Base-by-base conservation (phyloP, 225 moss, liverwort and hornwort species). In the Anthoceros angustus region DNA sequence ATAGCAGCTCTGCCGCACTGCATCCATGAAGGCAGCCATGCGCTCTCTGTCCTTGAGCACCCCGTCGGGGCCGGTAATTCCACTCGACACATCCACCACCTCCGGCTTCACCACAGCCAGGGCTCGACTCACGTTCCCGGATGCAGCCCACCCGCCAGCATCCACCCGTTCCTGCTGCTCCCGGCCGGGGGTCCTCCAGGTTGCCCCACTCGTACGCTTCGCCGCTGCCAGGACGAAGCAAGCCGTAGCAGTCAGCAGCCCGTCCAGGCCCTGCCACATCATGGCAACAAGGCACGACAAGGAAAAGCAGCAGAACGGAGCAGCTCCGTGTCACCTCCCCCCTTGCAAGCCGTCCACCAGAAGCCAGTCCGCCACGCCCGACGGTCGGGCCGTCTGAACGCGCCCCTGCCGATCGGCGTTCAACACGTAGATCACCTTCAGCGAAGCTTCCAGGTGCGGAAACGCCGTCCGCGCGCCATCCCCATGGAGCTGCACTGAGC, bases 41-140 rank as follows among this genome's bases (percentile, higher is more conserved):
- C 77, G 85, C 20, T 72, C 68, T 48, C 69, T 84, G 67, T 91
- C 84, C 70, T 95, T 91, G 25, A 74, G 70, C 21, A 95, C 76
- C 48, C 91, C 88, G 70, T 86, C 80, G 15, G 82, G 61, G 40
- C 86, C 91, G 9, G 86, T 69, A 72, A 95, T 91, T 26, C 91
- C 95, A 77, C 91, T 91, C 3, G 91, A 84, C 49, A 95, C 95
- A 80, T 95, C 91, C 60, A 95, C 85, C 21, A 83, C 91, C 76
- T 73, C 68, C 0, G 91, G 91, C 64, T 74, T 73, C 39, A 88
- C 71, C 25, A 78, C 75, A 49, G 91, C 80, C 41, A 95, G 77
- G 15, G 95, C 88, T n/a, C 42, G 64, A 1, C 66, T 77, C 12
- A 95, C 85, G 76, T 95, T 91, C n/a, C 72, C 79, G 43, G 86